Conservation (phyloP, 83 land plant species). For the Diphasiastrum complanatum region DNA sequence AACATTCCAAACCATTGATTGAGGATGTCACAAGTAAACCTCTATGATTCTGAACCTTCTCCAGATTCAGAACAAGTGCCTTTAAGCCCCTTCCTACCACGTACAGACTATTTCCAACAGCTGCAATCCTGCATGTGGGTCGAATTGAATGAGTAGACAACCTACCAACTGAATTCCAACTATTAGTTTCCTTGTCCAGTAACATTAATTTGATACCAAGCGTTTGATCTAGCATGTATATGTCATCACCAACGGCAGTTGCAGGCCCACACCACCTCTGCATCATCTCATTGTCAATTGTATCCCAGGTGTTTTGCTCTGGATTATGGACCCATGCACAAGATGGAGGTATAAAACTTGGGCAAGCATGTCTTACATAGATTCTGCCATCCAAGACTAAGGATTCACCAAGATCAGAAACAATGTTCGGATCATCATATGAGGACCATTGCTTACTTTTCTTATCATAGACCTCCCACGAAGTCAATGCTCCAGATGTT, state of each 20-base stretch:
- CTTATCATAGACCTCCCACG: conserved; percentile 59
- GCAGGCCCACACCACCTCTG: conserved; percentile 67
- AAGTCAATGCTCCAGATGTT: conserved; percentile 30
- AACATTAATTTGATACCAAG: conserved; percentile 52
- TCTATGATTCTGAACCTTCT: conserved; percentile 22
- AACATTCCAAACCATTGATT: conserved; percentile 21
- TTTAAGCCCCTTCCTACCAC: conserved; percentile 60
- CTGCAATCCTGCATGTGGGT: conserved; percentile 61
- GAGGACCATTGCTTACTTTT: conserved; percentile 40
- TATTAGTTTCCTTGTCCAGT: conserved; percentile 36
- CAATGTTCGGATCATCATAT: conserved; percentile 30
- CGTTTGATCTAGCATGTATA: conserved; percentile 60
- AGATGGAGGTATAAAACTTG: conserved; percentile 18
- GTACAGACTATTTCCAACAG: conserved; percentile 47
- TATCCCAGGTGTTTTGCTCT: conserved; percentile 36
- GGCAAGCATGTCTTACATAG: conserved; percentile 40
- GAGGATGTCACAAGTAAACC: conserved; percentile 55
- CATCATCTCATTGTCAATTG: conserved; percentile 49
- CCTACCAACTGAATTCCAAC: conserved; percentile 59
- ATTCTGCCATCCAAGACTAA: conserved; percentile 51
- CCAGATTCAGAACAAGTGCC: conserved; percentile 48
- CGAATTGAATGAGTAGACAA: conserved; percentile 41
- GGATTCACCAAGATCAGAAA: conserved; percentile 49
- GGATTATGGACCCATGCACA: conserved; percentile 48
- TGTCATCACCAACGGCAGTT: conserved; percentile 40